Evolutionary conservation across 2,329 filamentous ascomycete species (phyloP).

Genomic region (Fusarium liriodendri): DNA sequence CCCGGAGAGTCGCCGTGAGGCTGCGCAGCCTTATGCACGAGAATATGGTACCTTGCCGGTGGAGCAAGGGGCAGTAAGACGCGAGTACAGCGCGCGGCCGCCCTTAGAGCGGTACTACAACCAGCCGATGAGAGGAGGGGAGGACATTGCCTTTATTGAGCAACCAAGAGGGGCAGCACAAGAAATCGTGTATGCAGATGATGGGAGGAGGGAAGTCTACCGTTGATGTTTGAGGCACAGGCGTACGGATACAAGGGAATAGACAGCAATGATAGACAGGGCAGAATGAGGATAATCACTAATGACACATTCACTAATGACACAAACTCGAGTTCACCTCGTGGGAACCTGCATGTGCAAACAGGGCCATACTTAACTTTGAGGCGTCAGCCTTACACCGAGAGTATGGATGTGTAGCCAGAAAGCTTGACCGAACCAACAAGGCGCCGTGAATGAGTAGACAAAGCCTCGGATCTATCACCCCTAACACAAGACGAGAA

Average conservation of each 20-base stretch:
- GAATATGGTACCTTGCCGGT: slow-evolving; percentile 44
- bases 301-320: slow-evolving; percentile 9
- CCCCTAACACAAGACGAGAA: neutral
- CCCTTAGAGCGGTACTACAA: slow-evolving; percentile 59
- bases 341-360: neutral
- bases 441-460: neutral
- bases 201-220: slow-evolving; percentile 51
- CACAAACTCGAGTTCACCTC: neutral
- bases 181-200: slow-evolving; percentile 60
- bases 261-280: neutral
- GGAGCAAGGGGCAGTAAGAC: slow-evolving; percentile 42
- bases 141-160: slow-evolving; percentile 59
- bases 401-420: neutral
- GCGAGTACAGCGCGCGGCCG: slow-evolving; percentile 55
- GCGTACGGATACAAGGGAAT: neutral
- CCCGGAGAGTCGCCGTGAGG: slow-evolving; percentile 44
- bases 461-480: neutral
- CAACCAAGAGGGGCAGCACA: slow-evolving; percentile 54
- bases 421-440: neutral
- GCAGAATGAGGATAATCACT: neutral
- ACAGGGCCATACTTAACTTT: neutral
- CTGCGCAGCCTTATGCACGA: slow-evolving; percentile 48
- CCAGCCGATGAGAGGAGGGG: slow-evolving; percentile 45
- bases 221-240: slow-evolving; percentile 36
- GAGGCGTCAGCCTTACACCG: neutral